Conservation (phyloP, 2,329 filamentous ascomycete genomes). For the Aureobasidium sp. region DNA sequence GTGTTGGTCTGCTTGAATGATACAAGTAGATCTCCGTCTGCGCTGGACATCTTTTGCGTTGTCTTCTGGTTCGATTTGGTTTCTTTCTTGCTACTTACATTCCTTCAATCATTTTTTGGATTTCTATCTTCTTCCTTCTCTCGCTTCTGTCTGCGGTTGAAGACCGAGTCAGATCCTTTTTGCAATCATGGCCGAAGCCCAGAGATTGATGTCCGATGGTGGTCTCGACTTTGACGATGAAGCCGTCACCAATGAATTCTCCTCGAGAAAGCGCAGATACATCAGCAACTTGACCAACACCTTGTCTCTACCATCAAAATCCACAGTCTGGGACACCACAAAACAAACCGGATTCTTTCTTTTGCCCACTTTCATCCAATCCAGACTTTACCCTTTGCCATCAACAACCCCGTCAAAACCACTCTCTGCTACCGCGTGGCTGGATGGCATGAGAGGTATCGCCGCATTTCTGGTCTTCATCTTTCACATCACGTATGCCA, state of each 20-base stretch:
- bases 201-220: not conserved
- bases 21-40: too few species aligned
- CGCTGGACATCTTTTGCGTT: too few species aligned
- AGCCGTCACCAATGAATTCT: not conserved
- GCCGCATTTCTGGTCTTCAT: conserved; percentile 21
- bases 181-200: not conserved
- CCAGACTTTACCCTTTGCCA: not conserved
- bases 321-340: not conserved
- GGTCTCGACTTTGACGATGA: not conserved
- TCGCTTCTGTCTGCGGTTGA: not conserved
- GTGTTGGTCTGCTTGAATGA: too few species aligned
- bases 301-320: not conserved
- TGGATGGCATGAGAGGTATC: conserved; percentile 21
- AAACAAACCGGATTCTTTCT: not conserved
- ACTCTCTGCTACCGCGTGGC: conserved; percentile 18
- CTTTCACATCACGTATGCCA: conserved; percentile 17
- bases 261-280: not conserved
- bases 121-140: not conserved
- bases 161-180: not conserved
- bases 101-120: not conserved
- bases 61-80: too few species aligned
- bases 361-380: not conserved
- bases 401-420: not conserved
- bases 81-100: too few species aligned
- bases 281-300: not conserved